Evolutionary conservation across 768 basidiomycete genomes (phyloP), one percentile per base, ranked within the genome.

Genomic region (Austroboletus eburneus): DNA sequence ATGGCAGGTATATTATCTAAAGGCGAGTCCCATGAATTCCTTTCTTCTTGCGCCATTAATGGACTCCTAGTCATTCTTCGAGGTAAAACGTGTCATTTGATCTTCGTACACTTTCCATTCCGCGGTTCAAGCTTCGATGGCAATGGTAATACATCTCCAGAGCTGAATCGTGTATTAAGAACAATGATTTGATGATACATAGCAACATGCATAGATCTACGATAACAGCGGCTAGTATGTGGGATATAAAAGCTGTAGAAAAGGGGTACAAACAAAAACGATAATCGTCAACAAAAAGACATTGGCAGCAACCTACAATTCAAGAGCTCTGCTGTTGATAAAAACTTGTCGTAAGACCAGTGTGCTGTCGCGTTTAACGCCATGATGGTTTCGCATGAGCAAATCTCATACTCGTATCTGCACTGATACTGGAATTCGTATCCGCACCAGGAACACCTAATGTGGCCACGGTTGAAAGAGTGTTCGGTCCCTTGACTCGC

Each of bases 1-100:
- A 36, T 98, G 94, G 94, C 96, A 99, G 69, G 80, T 99, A 47
- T 96, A 93, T 69, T 97, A 97, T 71, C 75, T 99, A 42, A 94
- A 97, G 77, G 91, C 84, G 51, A 55, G 71, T 39, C 21, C 16
- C 6, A 33, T 9, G 16, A 22, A 22, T 17, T 9, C 17, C 7
- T 43, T 23, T n/a, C 2, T 32, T 30, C 17, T 30, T 18, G 17
- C 18, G 7, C 35, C 20, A 14, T 44, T 46, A 49, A 58, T 45
- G 36, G 10, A 38, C 37, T 49, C 30, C 3, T 18, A 85, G 84
- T 87, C 87, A 16, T 89, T 90, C 79, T 93, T 94, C 57, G 91
- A 93, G 72, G 87, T 92, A 41, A 90, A 87, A 65, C 81, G 91
- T 65, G 85, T 91, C 56, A 85, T 91, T 68, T 89, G 78, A 71